Conservation (phyloP, 345 rosid genomes). For the Brassica carinata region DNA sequence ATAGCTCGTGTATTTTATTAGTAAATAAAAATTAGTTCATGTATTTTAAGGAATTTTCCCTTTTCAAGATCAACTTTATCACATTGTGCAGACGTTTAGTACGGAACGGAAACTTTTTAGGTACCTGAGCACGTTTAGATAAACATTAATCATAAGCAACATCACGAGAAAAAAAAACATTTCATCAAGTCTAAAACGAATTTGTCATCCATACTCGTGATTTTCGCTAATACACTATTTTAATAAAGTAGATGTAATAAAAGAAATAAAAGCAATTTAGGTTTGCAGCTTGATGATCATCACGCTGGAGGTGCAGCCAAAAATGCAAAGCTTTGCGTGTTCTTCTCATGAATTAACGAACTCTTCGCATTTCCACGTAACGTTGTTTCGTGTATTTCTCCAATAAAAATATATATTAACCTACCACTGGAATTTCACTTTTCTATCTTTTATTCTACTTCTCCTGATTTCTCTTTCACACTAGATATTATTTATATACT, state of each 20-base stretch:
- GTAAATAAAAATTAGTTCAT: no score
- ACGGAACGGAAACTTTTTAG: neutral
- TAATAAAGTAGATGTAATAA: neutral
- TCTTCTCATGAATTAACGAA: slow-evolving; percentile 34
- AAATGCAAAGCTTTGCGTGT: slow-evolving; percentile 35
- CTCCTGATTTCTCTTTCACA: slow-evolving; percentile 27
- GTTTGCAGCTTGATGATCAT: slow-evolving; percentile 22
- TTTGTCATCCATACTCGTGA: slow-evolving; percentile 4
- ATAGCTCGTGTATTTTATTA: no score
- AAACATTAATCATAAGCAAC: neutral
- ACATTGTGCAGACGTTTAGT: neutral
- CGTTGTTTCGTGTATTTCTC: slow-evolving; percentile 25
- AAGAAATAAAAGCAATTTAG: neutral
- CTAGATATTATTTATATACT: neutral
- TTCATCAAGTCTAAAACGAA: neutral
- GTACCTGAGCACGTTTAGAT: neutral
- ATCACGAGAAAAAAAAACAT: neutral
- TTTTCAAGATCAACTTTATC: neutral
- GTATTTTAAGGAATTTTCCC: no score
- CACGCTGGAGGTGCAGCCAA: slow-evolving; percentile 30
- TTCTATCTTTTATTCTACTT: slow-evolving; percentile 17
- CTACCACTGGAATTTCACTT: slow-evolving; percentile 18
- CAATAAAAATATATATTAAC: slow-evolving; percentile 21
- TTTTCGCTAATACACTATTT: neutral
- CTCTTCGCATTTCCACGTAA: slow-evolving; percentile 28